Conservation (phyloP, 768 basidiomycete species). For the Pisolithus sp. region DNA sequence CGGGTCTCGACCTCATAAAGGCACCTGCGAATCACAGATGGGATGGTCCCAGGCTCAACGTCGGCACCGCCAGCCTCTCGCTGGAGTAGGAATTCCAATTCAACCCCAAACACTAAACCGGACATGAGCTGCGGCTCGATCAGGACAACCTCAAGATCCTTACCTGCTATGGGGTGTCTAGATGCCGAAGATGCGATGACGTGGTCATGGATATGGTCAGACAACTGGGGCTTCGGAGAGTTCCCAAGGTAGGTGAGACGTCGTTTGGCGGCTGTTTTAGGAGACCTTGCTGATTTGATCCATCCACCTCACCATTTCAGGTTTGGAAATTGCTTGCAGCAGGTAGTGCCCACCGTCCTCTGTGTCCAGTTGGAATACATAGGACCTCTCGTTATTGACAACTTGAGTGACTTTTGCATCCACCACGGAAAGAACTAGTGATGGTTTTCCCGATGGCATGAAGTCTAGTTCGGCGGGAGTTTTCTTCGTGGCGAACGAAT, state of each 20-base stretch:
- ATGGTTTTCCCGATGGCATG: conserved; percentile 61
- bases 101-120: conserved; percentile 65
- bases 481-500: conserved; percentile 38
- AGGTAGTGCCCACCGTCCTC: conserved; percentile 85
- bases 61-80: conserved; percentile 52
- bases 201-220: conserved; percentile 67
- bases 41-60: conserved; percentile 53
- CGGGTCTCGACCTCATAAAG: conserved; percentile 66
- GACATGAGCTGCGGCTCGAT: background rate
- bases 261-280: conserved; percentile 68
- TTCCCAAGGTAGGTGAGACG: conserved; percentile 76
- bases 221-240: conserved; percentile 63
- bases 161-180: conserved; percentile 72
- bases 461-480: conserved; percentile 76
- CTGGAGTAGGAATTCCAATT: conserved; percentile 59
- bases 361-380: conserved; percentile 75
- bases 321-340: conserved; percentile 63
- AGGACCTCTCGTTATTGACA: conserved; percentile 77
- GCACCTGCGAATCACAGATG: conserved; percentile 59
- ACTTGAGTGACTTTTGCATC: conserved; percentile 66
- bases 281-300: conserved; percentile 64
- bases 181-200: conserved; percentile 43
- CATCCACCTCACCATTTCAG: conserved; percentile 74
- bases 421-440: conserved; percentile 66
- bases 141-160: conserved; percentile 18